These are phyloP conservation scores for Fimicolochytrium jonesii DNA, from an alignment of 192 early-diverging fungal genomes.

Conservation along the genomic window DNA sequence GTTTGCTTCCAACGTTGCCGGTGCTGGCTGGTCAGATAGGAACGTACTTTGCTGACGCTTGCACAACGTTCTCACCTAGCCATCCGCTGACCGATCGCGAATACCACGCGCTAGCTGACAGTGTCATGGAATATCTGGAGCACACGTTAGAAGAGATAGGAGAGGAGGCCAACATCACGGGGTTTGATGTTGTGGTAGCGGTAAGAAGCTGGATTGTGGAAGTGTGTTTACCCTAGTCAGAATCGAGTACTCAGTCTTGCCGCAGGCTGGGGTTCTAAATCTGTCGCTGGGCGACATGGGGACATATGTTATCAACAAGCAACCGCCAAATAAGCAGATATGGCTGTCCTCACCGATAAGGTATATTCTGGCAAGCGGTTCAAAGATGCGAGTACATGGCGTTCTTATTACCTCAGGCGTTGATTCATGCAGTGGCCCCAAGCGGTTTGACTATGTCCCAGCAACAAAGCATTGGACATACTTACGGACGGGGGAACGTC, in stretches of 20 bases:
- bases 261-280: constrained; percentile 78
- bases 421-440: constrained; percentile 89
- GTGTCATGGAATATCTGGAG: constrained; percentile 58
- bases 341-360: constrained; percentile 90
- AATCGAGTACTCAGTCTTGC: too few relatives aligned
- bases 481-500: constrained; percentile 60
- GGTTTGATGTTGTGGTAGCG: constrained; percentile 77
- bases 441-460: constrained; percentile 74
- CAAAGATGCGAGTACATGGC: too few relatives aligned
- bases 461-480: constrained; percentile 66
- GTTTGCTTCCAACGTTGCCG: too few relatives aligned
- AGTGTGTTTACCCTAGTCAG: too few relatives aligned
- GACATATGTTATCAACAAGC: constrained; percentile 97
- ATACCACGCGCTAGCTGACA: constrained; percentile 19
- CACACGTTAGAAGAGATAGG: constrained; percentile 73
- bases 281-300: constrained; percentile 69
- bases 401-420: too few relatives aligned
- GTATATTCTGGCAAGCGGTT: too few relatives aligned
- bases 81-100: constrained; percentile 8
- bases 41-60: too few relatives aligned
- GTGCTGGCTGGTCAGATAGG: too few relatives aligned
- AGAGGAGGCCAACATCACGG: constrained; percentile 62
- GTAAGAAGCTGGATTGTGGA: too few relatives aligned
- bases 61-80: too few relatives aligned
- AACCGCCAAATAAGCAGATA: constrained; percentile 96